These are phyloP conservation scores for Blastobotrys arbuscula DNA, from an alignment of 1,139 yeast species.

Conservation along the genomic window DNA sequence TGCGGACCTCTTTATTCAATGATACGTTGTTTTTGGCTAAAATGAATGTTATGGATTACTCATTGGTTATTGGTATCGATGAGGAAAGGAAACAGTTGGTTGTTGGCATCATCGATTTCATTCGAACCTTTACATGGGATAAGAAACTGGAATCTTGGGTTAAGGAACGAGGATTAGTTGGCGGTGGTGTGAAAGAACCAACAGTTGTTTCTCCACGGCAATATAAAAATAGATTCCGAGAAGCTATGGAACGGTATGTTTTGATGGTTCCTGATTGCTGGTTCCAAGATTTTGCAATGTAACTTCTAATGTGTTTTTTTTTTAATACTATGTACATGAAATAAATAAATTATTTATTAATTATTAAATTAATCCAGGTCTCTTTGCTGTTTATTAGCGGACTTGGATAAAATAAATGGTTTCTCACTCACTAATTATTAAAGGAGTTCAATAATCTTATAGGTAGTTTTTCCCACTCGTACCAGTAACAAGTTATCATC, in stretches of 20 bases:
- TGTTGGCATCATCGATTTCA: conserved; percentile 89
- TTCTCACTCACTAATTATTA: not conserved
- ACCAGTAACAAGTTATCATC: conserved; percentile 59
- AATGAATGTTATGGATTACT: conserved; percentile 99
- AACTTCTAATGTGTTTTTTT: not conserved
- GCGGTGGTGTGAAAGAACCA: conserved; percentile 86
- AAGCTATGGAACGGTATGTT: conserved; percentile 95
- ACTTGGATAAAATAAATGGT: not conserved
- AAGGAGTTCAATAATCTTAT: conserved; percentile 20
- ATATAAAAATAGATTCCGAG: conserved; percentile 87
- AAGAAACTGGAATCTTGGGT: conserved; percentile 98
- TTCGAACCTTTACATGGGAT: conserved; percentile 97
- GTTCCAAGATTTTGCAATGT: not conserved
- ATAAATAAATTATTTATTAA: no score
- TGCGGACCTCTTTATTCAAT: conserved; percentile 87
- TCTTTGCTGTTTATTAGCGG: not conserved
- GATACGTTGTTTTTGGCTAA: conserved; percentile 92
- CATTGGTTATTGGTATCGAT: conserved; percentile 88
- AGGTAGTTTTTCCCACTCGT: conserved; percentile 58
- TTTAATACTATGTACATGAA: no score
- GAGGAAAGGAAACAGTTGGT: conserved; percentile 63
- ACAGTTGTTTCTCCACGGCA: conserved; percentile 96
- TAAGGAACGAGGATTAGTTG: conserved; percentile 83
- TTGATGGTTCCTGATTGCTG: conserved; percentile 77
- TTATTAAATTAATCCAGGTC: no score